Percentiles rank a stretch among this genome's conserved stretches.
Evolutionary conservation across 352 stramenopile species (phyloP).

Genomic region (Pythium chondricola): DNA sequence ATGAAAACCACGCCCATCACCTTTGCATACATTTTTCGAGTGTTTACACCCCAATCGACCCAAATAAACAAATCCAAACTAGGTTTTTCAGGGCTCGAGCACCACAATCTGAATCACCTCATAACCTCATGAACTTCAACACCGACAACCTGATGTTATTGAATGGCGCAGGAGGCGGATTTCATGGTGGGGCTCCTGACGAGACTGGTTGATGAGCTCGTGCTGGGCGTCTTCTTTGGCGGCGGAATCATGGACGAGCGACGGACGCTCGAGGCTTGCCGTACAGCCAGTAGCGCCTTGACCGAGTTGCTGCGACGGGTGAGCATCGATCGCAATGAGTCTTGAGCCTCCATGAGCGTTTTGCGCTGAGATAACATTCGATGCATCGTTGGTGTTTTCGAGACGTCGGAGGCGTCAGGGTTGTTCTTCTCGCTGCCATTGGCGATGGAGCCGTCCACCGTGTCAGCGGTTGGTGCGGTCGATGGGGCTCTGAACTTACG

Average conservation of each 20-base stretch:
- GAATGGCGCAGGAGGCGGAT: constrained; percentile 4
- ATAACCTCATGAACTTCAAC: constrained; percentile 4
- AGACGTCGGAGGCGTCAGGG: too few species aligned
- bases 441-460: too few species aligned
- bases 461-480: too few species aligned
- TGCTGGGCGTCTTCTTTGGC: too few species aligned
- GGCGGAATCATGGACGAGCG: too few species aligned
- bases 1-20: background rate
- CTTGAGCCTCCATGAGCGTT: constrained; percentile 28
- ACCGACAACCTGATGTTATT: too few species aligned
- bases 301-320: constrained; percentile 9
- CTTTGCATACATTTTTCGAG: constrained; percentile 5
- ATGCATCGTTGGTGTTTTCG: too few species aligned
- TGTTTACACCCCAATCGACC: constrained; percentile 7
- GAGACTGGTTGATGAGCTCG: too few species aligned
- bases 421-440: too few species aligned
- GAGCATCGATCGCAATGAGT: constrained; percentile 30
- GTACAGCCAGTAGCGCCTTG: constrained; percentile 4
- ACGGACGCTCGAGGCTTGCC: background rate
- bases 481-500: too few species aligned
- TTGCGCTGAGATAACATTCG: constrained; percentile 16
- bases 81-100: constrained; percentile 8
- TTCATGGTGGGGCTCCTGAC: background rate
- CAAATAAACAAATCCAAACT: constrained; percentile 12
- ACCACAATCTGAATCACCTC: background rate